These are phyloP conservation scores for Lactarius hengduanensis DNA, from an alignment of 768 basidiomycete species.

Conservation along the genomic window DNA sequence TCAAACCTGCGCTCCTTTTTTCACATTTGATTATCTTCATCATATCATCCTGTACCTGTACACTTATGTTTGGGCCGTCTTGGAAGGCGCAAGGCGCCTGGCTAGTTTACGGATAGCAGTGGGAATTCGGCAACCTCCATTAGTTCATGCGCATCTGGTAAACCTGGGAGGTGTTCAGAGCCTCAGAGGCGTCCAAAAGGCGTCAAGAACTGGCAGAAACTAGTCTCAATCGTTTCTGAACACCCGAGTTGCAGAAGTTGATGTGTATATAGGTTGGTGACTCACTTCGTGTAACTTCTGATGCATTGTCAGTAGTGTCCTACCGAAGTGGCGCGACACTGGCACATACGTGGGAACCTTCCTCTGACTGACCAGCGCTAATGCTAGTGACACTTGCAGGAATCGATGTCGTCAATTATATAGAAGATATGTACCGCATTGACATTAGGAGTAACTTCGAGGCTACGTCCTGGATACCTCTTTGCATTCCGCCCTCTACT, in stretches of 20 bases:
- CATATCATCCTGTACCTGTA: no score
- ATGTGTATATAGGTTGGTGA: not conserved
- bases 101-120: not conserved
- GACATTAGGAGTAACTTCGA: not conserved
- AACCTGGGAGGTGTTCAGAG: no score
- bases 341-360: not conserved
- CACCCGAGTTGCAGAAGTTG: not conserved
- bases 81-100: not conserved
- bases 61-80: no score
- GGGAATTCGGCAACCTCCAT: not conserved
- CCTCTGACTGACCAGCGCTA: not conserved
- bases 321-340: not conserved
- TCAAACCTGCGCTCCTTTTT: no score
- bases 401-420: not conserved
- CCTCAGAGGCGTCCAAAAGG: no score
- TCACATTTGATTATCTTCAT: no score
- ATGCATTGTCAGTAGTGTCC: not conserved
- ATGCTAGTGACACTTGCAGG: not conserved
- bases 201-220: no score
- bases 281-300: not conserved
- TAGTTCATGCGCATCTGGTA: no score
- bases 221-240: no score
- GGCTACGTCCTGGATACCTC: slow-evolving; percentile 19
- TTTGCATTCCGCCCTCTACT: slow-evolving; percentile 28
- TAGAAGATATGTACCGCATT: not conserved